These are phyloP conservation scores for Pseudogymnoascus sp. DNA, from an alignment of 2,329 filamentous ascomycete genomes.

Conservation along the genomic window DNA sequence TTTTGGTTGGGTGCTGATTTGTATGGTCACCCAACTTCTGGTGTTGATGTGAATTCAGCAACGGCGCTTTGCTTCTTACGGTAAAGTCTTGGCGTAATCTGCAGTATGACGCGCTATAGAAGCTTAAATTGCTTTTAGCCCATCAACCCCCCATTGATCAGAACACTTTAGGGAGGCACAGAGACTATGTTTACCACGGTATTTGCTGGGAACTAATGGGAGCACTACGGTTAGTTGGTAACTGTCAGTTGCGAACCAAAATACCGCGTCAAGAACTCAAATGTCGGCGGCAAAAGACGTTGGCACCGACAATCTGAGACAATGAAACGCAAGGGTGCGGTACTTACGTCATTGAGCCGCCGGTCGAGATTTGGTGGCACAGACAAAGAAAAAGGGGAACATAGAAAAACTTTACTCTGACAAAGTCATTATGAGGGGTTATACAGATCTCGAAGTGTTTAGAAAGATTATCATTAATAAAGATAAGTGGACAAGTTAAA, in stretches of 20 bases:
- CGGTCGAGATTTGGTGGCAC: neutral
- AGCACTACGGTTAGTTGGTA: conserved; percentile 1
- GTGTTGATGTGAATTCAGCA: conserved; percentile 6
- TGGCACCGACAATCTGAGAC: neutral
- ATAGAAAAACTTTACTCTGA: neutral
- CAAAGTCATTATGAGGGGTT: neutral
- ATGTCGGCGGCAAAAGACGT: conserved; percentile 6
- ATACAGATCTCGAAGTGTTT: neutral
- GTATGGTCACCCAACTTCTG: conserved; percentile 1
- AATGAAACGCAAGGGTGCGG: conserved; percentile 7
- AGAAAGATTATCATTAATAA: neutral
- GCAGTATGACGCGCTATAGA: conserved; percentile 5
- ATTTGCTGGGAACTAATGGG: neutral
- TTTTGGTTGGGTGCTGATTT: conserved; percentile 4
- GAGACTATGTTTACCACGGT: neutral
- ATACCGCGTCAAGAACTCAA: neutral
- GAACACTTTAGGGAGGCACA: neutral
- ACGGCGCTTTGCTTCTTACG: conserved; percentile 6
- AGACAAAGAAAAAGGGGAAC: neutral
- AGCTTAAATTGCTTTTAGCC: conserved; percentile 2
- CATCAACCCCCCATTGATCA: neutral
- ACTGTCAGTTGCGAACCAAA: neutral
- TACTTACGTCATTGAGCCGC: conserved; percentile 1
- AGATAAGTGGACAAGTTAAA: neutral
- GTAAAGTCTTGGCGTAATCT: conserved; percentile 5